Evolutionary conservation across 495 filamentous ascomycete genomes (phyloP).

Genomic region (Lichina pygmaea): DNA sequence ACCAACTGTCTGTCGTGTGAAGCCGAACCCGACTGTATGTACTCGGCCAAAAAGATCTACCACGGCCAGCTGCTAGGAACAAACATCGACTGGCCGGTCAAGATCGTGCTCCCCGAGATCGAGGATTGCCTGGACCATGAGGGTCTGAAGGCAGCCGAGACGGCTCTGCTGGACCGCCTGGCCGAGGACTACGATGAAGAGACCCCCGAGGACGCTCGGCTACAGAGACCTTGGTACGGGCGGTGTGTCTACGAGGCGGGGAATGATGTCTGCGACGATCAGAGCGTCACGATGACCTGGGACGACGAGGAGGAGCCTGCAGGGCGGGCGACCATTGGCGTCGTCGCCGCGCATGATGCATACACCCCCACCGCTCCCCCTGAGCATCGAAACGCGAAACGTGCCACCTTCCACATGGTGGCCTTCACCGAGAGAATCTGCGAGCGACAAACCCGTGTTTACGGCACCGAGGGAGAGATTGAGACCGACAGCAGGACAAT

Average conservation of each 20-base stretch:
- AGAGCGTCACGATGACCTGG: constrained; percentile 69
- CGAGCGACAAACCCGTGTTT: constrained; percentile 52
- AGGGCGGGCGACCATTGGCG: neutral
- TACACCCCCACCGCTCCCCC: neutral
- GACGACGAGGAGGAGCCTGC: constrained; percentile 9
- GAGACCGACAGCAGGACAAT: constrained; percentile 46
- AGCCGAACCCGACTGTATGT: constrained; percentile 44
- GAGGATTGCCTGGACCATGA: constrained; percentile 29
- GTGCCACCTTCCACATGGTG: constrained; percentile 79
- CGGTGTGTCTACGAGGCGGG: constrained; percentile 82
- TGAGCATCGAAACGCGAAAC: constrained; percentile 35
- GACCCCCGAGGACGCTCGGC: constrained; percentile 23
- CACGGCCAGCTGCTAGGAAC: constrained; percentile 28
- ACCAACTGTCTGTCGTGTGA: constrained; percentile 78
- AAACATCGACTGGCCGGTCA: constrained; percentile 53
- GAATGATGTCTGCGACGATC: constrained; percentile 81
- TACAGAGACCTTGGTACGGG: constrained; percentile 55
- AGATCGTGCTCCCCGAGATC: constrained; percentile 73
- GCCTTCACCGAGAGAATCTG: constrained; percentile 73
- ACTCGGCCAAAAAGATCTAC: constrained; percentile 65
- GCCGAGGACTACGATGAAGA: constrained; percentile 37
- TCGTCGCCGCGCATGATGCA: neutral
- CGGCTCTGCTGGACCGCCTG: constrained; percentile 24
- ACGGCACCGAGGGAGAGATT: constrained; percentile 68
- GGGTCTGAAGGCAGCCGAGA: constrained; percentile 15